phyloP scores from a whole-genome alignment of 2,329 filamentous ascomycete genomes.

The Penicillium thymicola region DNA sequence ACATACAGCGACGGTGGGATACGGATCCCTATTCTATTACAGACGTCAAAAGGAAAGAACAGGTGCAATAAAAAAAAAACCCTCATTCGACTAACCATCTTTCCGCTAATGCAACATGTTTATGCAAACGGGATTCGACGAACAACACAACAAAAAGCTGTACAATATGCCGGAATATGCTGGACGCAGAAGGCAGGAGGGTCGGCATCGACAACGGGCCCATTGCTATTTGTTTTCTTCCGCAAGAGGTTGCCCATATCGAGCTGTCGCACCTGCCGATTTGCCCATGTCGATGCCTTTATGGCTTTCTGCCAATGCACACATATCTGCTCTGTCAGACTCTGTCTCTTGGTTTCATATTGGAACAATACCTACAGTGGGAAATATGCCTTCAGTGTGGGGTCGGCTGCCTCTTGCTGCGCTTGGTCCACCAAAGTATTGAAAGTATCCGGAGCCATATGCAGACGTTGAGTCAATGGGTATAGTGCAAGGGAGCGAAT shows the following conservation, averaged over 20 bases:
- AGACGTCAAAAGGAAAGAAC: neutral
- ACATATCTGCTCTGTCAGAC: conserved; percentile 38
- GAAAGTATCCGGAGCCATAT: conserved; percentile 42
- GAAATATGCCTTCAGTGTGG: conserved; percentile 44
- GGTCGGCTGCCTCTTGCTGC: conserved; percentile 37
- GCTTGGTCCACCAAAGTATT: conserved; percentile 37
- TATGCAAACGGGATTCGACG: conserved; percentile 12
- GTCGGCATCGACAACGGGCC: neutral
- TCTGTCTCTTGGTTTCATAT: neutral
- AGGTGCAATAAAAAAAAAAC: conserved; percentile 6
- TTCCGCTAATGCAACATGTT: conserved; percentile 16
- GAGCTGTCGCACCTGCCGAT: neutral
- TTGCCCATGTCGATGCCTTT: neutral
- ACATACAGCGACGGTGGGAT: neutral
- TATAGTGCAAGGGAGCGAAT: conserved; percentile 44
- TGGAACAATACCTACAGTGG: conserved; percentile 38
- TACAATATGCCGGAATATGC: conserved; percentile 4
- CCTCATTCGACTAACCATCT: conserved; percentile 18
- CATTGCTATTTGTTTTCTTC: too few relatives aligned
- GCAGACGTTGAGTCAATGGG: conserved; percentile 43
- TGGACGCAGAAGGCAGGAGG: neutral
- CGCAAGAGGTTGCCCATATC: neutral
- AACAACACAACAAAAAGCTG: conserved; percentile 1
- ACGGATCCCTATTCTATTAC: neutral
- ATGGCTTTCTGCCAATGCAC: conserved; percentile 42